Percentiles rank a stretch among this genome's conserved stretches.
Conservation (phyloP, 495 filamentous ascomycete genomes). For the Xylaria castorea region DNA sequence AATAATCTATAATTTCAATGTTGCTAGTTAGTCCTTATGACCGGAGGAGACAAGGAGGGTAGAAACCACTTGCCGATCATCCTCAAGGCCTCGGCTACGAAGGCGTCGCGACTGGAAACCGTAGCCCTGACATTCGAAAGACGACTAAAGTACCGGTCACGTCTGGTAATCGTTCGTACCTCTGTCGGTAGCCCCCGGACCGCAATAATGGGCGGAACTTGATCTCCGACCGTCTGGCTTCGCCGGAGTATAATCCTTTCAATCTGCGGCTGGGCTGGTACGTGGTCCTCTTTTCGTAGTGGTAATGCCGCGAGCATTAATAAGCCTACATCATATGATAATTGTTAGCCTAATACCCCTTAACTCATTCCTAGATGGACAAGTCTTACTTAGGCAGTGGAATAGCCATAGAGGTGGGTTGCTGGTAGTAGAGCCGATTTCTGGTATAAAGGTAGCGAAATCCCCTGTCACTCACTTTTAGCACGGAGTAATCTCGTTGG, state of each 20-base stretch:
- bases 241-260: not conserved
- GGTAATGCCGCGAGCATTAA: not conserved
- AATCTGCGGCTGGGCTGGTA: not conserved
- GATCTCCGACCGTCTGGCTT: not conserved
- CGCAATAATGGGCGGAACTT: not conserved
- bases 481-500: not conserved
- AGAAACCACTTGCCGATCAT: not conserved
- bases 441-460: not conserved
- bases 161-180: not conserved
- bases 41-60: not conserved
- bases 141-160: not conserved
- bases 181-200: not conserved
- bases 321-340: not conserved
- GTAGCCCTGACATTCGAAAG: not conserved
- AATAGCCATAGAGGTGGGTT: not conserved
- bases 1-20: not conserved
- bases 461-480: not conserved
- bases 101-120: not conserved
- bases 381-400: not conserved
- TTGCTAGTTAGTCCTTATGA: not conserved
- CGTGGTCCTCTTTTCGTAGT: not conserved
- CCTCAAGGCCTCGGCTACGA: not conserved
- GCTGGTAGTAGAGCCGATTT: not conserved
- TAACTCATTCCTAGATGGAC: not conserved
- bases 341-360: not conserved